phyloP scores from a whole-genome alignment of 768 basidiomycete genomes.

The Leccinum disarticulatum region DNA sequence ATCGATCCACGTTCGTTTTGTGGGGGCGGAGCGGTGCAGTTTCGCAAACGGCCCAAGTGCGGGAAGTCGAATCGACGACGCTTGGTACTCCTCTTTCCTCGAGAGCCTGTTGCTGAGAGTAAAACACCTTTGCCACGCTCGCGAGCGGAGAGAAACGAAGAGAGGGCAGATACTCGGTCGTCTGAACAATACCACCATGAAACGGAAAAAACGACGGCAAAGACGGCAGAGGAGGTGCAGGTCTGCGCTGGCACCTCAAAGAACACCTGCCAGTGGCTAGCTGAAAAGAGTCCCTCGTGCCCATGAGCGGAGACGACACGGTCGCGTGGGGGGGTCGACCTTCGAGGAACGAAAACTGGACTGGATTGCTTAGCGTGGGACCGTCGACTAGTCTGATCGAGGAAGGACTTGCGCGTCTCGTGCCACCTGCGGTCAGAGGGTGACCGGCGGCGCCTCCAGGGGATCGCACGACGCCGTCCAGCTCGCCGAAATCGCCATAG shows the following conservation, averaged over 20 bases:
- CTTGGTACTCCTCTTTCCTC: not conserved
- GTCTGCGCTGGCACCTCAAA: conserved; percentile 12
- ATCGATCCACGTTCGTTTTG: conserved; percentile 6
- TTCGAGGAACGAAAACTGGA: conserved; percentile 26
- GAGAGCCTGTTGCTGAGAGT: not conserved
- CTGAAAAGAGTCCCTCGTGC: conserved; percentile 32
- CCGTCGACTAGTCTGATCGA: conserved; percentile 29
- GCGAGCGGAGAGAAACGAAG: conserved; percentile 24
- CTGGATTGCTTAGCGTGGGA: conserved; percentile 11
- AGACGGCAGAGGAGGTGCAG: conserved; percentile 22
- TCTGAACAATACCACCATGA: not conserved
- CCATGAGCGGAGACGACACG: conserved; percentile 23
- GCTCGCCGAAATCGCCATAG: conserved; percentile 12
- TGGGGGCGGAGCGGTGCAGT: conserved; percentile 1
- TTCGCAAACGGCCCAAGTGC: not conserved
- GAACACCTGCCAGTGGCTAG: conserved; percentile 14
- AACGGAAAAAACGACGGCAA: conserved; percentile 20
- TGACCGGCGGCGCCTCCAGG: not conserved
- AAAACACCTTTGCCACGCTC: conserved; percentile 6
- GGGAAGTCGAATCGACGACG: not conserved
- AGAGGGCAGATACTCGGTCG: conserved; percentile 13
- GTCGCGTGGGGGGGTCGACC: conserved; percentile 19
- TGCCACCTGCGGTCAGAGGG: not conserved
- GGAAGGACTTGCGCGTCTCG: conserved; percentile 16
- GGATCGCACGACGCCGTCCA: not conserved